A percentile compares a stretch with the other conserved stretches of the same genome.
phyloP scores from a whole-genome alignment of 2,329 filamentous ascomycete genomes.

The Epichloe baconii region DNA sequence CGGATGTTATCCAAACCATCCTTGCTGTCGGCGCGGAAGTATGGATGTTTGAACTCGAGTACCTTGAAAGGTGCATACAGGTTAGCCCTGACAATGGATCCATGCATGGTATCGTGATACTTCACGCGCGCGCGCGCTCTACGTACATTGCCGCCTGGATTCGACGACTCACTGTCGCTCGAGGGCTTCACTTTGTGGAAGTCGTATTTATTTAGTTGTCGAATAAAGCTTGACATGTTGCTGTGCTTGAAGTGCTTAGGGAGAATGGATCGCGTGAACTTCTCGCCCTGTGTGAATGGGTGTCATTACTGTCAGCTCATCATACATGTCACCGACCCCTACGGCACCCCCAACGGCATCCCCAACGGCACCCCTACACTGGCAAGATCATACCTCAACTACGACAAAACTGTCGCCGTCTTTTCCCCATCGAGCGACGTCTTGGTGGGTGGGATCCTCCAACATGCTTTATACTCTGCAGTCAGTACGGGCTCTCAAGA shows the following conservation, averaged over 20 bases:
- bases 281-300: conserved; percentile 59
- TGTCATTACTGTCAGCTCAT: conserved; percentile 6
- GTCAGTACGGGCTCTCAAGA: not conserved
- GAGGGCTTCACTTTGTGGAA: conserved; percentile 83
- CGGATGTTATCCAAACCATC: conserved; percentile 94
- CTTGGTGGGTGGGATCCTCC: conserved; percentile 83
- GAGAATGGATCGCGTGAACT: conserved; percentile 92
- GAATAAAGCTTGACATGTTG: conserved; percentile 94
- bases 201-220: conserved; percentile 93
- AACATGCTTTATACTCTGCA: conserved; percentile 49
- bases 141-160: conserved; percentile 24
- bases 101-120: conserved; percentile 6
- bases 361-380: no score
- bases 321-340: not conserved
- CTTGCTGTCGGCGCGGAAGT: conserved; percentile 92
- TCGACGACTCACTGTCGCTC: conserved; percentile 21
- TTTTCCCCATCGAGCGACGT: conserved; percentile 90
- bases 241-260: conserved; percentile 99
- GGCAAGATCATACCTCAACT: conserved; percentile 53
- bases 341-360: no score
- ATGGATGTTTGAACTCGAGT: conserved; percentile 85
- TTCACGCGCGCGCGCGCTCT: not conserved
- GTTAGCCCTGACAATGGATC: conserved; percentile 3
- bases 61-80: conserved; percentile 26
- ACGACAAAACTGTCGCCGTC: conserved; percentile 95